phyloP scores from a whole-genome alignment of 1,139 yeast species.

The Torulaspora pretoriensis region DNA sequence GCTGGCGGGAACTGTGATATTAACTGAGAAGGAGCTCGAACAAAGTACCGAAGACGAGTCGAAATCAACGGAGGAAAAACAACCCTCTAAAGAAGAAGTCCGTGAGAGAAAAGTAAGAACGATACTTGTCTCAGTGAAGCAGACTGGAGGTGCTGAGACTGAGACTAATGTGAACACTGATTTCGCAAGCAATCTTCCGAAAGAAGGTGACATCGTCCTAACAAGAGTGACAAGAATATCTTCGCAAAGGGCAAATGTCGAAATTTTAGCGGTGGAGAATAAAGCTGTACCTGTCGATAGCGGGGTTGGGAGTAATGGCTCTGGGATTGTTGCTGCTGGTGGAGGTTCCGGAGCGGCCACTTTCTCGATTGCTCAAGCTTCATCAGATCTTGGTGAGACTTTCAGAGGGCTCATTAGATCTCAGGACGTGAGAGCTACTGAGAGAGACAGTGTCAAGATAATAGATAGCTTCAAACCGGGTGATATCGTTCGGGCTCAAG shows the following conservation, averaged over 20 bases:
- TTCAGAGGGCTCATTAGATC: constrained; percentile 84
- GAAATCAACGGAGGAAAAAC: constrained; percentile 13
- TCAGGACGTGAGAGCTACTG: constrained; percentile 88
- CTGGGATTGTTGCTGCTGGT: constrained; percentile 43
- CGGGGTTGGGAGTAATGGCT: constrained; percentile 64
- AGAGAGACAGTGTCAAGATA: constrained; percentile 79
- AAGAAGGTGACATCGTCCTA: constrained; percentile 78
- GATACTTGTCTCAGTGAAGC: constrained; percentile 20
- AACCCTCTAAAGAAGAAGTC: constrained; percentile 11
- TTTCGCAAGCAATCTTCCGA: constrained; percentile 61
- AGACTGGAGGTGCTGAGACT: constrained; percentile 17
- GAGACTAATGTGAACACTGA: constrained; percentile 28
- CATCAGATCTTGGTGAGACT: constrained; percentile 79
- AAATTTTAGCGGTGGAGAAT: constrained; percentile 74
- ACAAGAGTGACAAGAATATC: constrained; percentile 67
- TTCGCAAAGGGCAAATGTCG: constrained; percentile 70
- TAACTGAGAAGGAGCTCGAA: constrained; percentile 27
- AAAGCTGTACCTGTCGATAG: constrained; percentile 49
- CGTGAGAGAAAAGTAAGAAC: constrained; percentile 18
- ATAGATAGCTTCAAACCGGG: constrained; percentile 84
- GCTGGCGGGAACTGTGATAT: constrained; percentile 54
- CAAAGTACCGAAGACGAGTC: constrained; percentile 15
- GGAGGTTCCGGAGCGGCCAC: constrained; percentile 58
- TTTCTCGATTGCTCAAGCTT: constrained; percentile 44
- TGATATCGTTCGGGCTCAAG: constrained; percentile 79